Evolutionary conservation across 345 rosid genomes (phyloP).

Genomic region (Populus ilicifolia): DNA sequence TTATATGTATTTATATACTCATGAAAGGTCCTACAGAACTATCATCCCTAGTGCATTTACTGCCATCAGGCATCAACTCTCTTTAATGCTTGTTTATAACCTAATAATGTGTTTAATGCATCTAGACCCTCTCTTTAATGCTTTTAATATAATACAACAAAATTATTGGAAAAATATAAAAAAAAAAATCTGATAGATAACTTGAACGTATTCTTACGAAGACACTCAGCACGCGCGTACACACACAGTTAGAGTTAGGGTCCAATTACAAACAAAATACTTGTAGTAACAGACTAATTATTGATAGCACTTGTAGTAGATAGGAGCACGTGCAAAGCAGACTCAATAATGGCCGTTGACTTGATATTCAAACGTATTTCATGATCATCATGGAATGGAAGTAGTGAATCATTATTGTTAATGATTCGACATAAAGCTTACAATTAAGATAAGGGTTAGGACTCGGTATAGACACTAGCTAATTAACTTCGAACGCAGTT

Average conservation of each 20-base stretch:
- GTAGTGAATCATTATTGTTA: background rate
- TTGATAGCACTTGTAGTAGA: slow-evolving; percentile 14
- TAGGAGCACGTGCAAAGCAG: slow-evolving; percentile 47
- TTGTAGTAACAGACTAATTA: slow-evolving; percentile 12
- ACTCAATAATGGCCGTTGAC: slow-evolving; percentile 31
- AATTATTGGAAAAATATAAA: background rate
- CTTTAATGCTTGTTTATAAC: background rate
- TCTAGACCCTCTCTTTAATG: too few species aligned
- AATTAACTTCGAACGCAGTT: slow-evolving; percentile 14
- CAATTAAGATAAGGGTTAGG: slow-evolving; percentile 3
- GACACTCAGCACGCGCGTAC: background rate
- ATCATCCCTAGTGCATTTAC: background rate
- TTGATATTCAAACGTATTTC: slow-evolving; percentile 19
- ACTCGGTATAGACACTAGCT: background rate
- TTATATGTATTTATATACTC: background rate
- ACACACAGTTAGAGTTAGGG: slow-evolving; percentile 6
- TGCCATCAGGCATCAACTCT: slow-evolving; percentile 7
- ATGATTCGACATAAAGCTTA: slow-evolving; percentile 20
- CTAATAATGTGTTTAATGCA: background rate
- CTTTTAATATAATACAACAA: too few species aligned
- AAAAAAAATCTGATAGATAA: background rate
- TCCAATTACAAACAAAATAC: background rate
- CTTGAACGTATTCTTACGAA: background rate
- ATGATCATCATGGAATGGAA: slow-evolving; percentile 23
- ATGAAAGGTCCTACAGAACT: slow-evolving; percentile 1